Base-by-base conservation (phyloP, 129 eudicot species). In the Flaveria brownii region DNA sequence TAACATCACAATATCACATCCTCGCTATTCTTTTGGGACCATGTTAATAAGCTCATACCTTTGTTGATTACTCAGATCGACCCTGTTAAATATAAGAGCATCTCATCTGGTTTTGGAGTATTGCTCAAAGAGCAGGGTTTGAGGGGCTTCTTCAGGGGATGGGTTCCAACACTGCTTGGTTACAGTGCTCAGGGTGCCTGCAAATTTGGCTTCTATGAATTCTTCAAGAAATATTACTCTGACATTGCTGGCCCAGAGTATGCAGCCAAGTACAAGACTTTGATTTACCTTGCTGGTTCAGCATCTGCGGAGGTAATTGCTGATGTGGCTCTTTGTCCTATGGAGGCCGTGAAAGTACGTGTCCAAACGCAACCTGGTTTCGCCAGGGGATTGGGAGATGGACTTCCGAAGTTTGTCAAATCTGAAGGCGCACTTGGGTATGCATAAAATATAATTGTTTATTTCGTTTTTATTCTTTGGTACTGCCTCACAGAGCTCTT, bases 161-260 rank as follows among this genome's bases (percentile, higher is more conserved):
- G 97, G 95, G 92, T 86, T 25, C 95, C 92, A 0, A 91, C 95
- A 50, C 82, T 91, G 60, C 85, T 91, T 49, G 97, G 97, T 74
- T 91, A 91, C 76, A 88, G 97, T 75, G 96, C 92, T 65, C 97
- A 91, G 87, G 97, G 97, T 75, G 97, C 96, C 80, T 88, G 95
- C 90, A 91, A 89, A 83, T 91, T 85, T 83, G 97, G 97, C 3
- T 89, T 92, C 72, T 92, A 92, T 73, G 97, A 92, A 59, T 92
- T 89, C 89, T 92, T 92, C 81, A 92, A 92, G 84, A 92, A 92
- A 83, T 89, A 89, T 73, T 92, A 92, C 86, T 89, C 97, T 39
- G 97, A 92, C 81, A 83, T 92, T 56, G 96, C 96, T 57, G 97
- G 96, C 73, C 88, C 96, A 5, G 92, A 92, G 70, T 78, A 87